Conservation (phyloP, 2,329 filamentous ascomycete species). For the Aspergillus piperis region DNA sequence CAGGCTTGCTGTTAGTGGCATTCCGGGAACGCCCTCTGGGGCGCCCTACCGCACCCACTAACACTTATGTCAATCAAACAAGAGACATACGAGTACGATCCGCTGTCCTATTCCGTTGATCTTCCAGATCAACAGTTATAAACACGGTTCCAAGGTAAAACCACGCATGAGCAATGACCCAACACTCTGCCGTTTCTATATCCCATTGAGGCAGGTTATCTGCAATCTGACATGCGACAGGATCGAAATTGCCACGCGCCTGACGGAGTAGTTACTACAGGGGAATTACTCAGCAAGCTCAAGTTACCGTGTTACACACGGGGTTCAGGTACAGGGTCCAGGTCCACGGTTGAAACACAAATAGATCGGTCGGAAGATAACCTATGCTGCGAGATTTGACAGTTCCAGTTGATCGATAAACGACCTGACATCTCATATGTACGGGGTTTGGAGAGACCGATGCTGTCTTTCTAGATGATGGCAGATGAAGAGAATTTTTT, state of each 20-base stretch:
- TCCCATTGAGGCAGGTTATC: background rate
- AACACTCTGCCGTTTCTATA: background rate
- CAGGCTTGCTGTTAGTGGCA: background rate
- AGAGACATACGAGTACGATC: background rate
- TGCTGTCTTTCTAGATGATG: background rate
- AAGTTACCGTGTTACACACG: background rate
- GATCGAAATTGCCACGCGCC: background rate
- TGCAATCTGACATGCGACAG: background rate
- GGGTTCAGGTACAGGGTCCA: background rate
- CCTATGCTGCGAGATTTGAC: background rate
- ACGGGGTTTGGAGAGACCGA: background rate
- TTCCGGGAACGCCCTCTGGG: background rate
- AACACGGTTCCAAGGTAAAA: background rate
- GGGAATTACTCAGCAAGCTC: background rate
- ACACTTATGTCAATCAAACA: background rate
- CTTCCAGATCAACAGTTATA: background rate
- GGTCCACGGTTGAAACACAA: constrained; percentile 3
- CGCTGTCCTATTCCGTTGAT: background rate
- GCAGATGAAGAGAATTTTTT: background rate
- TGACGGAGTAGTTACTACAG: background rate
- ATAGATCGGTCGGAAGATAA: constrained; percentile 1
- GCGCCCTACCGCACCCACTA: background rate
- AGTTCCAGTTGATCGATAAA: background rate
- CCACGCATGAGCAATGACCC: background rate
- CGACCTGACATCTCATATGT: constrained; percentile 3